Conservation (phyloP, 2,329 filamentous ascomycete species). For the Colletotrichum truncatum region DNA sequence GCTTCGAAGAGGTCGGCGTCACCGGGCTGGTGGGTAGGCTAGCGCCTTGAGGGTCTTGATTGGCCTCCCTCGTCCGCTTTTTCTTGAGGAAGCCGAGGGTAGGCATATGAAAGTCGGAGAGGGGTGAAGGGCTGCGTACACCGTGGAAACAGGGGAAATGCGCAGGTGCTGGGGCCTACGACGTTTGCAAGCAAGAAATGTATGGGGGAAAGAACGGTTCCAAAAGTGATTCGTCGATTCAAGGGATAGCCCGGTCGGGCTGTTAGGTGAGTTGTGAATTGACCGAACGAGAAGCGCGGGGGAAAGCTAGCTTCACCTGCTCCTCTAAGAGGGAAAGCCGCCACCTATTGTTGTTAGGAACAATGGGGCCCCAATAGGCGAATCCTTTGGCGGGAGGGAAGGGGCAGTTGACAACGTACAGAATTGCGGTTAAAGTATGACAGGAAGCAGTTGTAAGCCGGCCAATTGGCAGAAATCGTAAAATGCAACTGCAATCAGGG, state of each 20-base stretch:
- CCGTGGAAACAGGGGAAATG: slow-evolving; percentile 14
- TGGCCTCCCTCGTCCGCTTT: slow-evolving; percentile 95
- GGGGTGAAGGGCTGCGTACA: slow-evolving; percentile 35
- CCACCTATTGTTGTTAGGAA: slow-evolving; percentile 26
- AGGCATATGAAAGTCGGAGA: slow-evolving; percentile 73
- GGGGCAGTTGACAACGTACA: slow-evolving; percentile 5
- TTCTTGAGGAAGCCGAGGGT: slow-evolving; percentile 97
- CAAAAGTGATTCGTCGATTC: slow-evolving; percentile 28
- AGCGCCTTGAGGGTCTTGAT: slow-evolving; percentile 73
- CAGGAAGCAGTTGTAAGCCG: not conserved
- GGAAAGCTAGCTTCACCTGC: slow-evolving; percentile 5
- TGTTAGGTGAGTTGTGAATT: slow-evolving; percentile 13
- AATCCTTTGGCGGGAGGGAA: slow-evolving; percentile 1
- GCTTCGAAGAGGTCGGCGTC: slow-evolving; percentile 65
- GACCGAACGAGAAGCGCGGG: slow-evolving; percentile 15
- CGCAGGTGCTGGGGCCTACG: slow-evolving; percentile 23
- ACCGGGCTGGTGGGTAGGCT: slow-evolving; percentile 72
- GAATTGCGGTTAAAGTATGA: slow-evolving; percentile 8
- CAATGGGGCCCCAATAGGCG: slow-evolving; percentile 18
- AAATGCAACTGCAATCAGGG: not conserved
- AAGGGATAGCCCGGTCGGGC: slow-evolving; percentile 24
- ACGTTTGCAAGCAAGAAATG: slow-evolving; percentile 27
- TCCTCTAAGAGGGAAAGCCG: slow-evolving; percentile 9
- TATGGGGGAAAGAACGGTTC: slow-evolving; percentile 22
- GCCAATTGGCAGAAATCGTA: not conserved